These are phyloP conservation scores for Cercospora sp. DNA, from an alignment of 2,329 filamentous ascomycete species.

Conservation along the genomic window DNA sequence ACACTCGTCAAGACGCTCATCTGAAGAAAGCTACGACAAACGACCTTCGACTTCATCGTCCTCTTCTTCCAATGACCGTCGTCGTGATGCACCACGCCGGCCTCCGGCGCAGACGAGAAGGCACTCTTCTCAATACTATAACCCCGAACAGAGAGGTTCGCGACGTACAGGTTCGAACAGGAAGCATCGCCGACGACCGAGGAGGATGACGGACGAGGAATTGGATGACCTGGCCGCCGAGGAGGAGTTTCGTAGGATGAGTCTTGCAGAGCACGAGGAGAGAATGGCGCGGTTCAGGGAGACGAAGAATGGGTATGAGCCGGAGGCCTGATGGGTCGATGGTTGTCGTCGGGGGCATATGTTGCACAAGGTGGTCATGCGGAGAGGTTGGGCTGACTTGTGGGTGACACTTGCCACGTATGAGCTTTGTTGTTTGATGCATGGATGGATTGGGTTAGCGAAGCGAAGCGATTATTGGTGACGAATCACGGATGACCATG, in stretches of 20 bases:
- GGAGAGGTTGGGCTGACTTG: neutral
- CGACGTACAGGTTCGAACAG: slow-evolving; percentile 6
- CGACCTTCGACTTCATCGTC: slow-evolving; percentile 2
- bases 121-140: slow-evolving; percentile 12
- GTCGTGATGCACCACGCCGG: slow-evolving; percentile 1
- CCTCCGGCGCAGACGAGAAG: neutral
- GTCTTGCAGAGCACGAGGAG: slow-evolving; percentile 1
- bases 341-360: neutral
- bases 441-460: neutral
- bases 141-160: slow-evolving; percentile 10
- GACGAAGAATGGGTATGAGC: slow-evolving; percentile 7
- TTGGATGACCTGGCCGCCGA: slow-evolving; percentile 5
- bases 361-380: neutral
- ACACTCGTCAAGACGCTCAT: neutral
- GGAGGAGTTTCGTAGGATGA: neutral
- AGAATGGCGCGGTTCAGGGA: slow-evolving; percentile 6
- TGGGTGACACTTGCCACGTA: neutral
- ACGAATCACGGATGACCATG: neutral
- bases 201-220: slow-evolving; percentile 9
- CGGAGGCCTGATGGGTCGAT: neutral
- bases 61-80: neutral
- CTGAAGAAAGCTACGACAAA: neutral
- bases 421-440: neutral
- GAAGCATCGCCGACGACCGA: slow-evolving; percentile 3
- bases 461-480: neutral